Evolutionary conservation across 2,329 filamentous ascomycete genomes (phyloP), one percentile per base, ranked within the genome.

Genomic region (Cladophialophora psammophila): DNA sequence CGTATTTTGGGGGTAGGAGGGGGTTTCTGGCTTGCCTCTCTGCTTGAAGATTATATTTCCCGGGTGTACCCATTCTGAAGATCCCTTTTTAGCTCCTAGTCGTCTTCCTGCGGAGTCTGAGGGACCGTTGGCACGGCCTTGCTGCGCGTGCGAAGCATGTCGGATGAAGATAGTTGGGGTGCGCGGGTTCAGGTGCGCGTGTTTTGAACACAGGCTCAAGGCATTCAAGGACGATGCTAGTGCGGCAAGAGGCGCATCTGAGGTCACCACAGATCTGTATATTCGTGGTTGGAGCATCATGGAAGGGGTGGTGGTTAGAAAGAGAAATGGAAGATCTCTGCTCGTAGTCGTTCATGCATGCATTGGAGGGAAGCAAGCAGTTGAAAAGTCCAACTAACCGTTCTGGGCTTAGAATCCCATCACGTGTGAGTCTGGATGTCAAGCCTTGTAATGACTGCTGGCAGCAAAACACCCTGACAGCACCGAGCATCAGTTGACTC

Each of bases 31-130:
- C 54, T 35, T 69, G 71, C 72, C 73, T 75, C 94, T 90, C 81
- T 99, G 95, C 78, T 93, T 93, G 87, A 95, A 99, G 81, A 99
- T 91, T 80, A 99, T 99, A 83, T 97, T 98, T 63, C 95, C 95
- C 4, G 94, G 91, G 66, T 97, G 91, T 40, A 99, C 95, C 79
- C 90, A 96, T 83, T 97, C 91, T 78, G 94, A 94, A 79, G 92
- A 93, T 18, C 90, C 90, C 80, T 94, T 93, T 85, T 99, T 99
- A 5, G 94, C 94, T 73, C 95, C 95, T 72, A 99, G 83, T 78
- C 97, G 93, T 83, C 97, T 97, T 74, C 90, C 90, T 1, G 90
- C 84, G 3, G 89, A 88, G 74, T 91, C 86, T 76, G 89, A 89
- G 34, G 88, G 86, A 71, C 87, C 87, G 76, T 91, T 96, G 80